Evolutionary conservation across 352 stramenopile genomes (phyloP).

Genomic region (Phytophthora citrophthora): DNA sequence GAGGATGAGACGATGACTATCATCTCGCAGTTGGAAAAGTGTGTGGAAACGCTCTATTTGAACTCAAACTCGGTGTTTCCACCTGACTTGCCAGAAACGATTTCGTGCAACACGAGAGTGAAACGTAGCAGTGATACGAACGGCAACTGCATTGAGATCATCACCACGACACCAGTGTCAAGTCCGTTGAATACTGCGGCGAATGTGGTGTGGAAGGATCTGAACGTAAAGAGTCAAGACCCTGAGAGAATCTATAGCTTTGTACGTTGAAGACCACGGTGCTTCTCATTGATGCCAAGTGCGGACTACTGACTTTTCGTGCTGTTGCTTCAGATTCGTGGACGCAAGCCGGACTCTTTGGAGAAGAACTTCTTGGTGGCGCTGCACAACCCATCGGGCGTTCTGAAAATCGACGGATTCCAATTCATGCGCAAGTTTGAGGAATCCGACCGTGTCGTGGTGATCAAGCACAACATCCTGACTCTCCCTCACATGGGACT

Average conservation of each 20-base stretch:
- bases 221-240: slow-evolving; percentile 39
- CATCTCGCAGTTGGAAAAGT: slow-evolving; percentile 41
- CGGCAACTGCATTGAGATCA: slow-evolving; percentile 37
- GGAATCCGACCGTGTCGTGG: slow-evolving; percentile 35
- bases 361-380: slow-evolving; percentile 48
- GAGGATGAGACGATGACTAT: slow-evolving; percentile 33
- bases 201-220: slow-evolving; percentile 37
- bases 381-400: slow-evolving; percentile 33
- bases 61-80: slow-evolving; percentile 40
- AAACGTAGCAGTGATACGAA: slow-evolving; percentile 27
- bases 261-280: slow-evolving; percentile 18
- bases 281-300: background rate
- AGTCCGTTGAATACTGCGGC: slow-evolving; percentile 22
- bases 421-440: slow-evolving; percentile 47
- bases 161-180: slow-evolving; percentile 36
- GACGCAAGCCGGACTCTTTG: slow-evolving; percentile 35
- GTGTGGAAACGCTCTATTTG: slow-evolving; percentile 34
- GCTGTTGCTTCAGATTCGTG: slow-evolving; percentile 24
- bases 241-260: slow-evolving; percentile 44
- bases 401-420: slow-evolving; percentile 35
- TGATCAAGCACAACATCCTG: slow-evolving; percentile 38
- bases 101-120: slow-evolving; percentile 39
- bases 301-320: slow-evolving; percentile 2
- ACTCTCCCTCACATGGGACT: slow-evolving; percentile 34
- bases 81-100: slow-evolving; percentile 24